phyloP scores from a whole-genome alignment of 202 grass and related monocot species.

The Carex arenaria region DNA sequence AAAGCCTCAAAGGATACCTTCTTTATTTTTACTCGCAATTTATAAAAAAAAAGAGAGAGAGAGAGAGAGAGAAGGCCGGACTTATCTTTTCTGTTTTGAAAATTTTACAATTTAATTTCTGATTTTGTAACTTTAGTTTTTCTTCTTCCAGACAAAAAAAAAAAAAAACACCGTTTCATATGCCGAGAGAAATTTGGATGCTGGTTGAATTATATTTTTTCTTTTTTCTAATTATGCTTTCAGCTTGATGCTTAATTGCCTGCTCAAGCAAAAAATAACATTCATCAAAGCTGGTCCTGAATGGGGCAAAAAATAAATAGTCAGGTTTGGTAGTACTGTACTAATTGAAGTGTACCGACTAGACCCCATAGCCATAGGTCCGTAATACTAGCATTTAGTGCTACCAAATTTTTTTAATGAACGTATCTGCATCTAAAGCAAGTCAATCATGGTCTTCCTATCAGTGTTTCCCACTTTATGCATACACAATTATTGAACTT shows the following conservation, averaged over 20 bases:
- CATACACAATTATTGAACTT: not conserved
- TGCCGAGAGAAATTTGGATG: no score
- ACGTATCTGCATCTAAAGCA: not conserved
- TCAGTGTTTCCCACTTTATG: not conserved
- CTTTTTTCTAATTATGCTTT: not conserved
- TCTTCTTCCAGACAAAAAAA: no score
- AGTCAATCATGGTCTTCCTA: not conserved
- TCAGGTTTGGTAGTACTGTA: not conserved
- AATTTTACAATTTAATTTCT: no score
- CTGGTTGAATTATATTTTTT: no score
- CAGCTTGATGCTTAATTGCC: not conserved
- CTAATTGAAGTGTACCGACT: not conserved
- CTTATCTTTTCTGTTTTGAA: no score
- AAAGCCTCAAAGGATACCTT: no score
- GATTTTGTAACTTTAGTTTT: no score
- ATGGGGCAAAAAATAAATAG: not conserved
- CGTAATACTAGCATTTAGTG: conserved; percentile 6
- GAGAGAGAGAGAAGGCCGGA: no score
- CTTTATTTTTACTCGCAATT: no score
- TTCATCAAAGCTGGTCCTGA: not conserved
- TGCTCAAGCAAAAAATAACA: not conserved
- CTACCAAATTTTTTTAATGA: not conserved
- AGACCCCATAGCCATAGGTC: not conserved
- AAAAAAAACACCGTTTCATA: no score
- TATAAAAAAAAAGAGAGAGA: no score